Evolutionary conservation across 2,329 filamentous ascomycete species (phyloP).

Genomic region (Davidsoniella neocaledoniae): DNA sequence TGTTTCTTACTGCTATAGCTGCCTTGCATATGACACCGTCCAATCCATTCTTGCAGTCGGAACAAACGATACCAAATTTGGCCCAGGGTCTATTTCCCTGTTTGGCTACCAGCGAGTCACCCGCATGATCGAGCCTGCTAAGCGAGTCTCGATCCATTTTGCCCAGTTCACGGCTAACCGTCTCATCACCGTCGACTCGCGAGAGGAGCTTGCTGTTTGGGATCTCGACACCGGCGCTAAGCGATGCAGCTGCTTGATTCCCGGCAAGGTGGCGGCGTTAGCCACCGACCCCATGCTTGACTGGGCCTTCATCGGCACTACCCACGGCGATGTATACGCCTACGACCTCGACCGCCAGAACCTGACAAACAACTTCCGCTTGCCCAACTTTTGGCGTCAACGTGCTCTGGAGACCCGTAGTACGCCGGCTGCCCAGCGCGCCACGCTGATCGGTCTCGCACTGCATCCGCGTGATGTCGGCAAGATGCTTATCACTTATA

Average conservation of each 20-base stretch:
- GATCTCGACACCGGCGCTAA: constrained; percentile 55
- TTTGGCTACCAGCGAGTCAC: constrained; percentile 70
- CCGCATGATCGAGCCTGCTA: constrained; percentile 53
- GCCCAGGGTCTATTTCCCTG: constrained; percentile 74
- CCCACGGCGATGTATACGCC: constrained; percentile 72
- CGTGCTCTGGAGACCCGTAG: constrained; percentile 46
- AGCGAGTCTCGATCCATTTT: constrained; percentile 56
- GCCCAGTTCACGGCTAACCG: constrained; percentile 78
- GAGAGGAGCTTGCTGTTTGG: constrained; percentile 73
- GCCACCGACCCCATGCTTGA: constrained; percentile 81
- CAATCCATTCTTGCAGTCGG: constrained; percentile 88
- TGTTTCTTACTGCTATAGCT: constrained; percentile 38
- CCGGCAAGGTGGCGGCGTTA: constrained; percentile 57
- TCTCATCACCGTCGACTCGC: constrained; percentile 67
- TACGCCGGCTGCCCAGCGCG: constrained; percentile 16
- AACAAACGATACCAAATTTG: constrained; percentile 74
- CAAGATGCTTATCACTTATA: constrained; percentile 79
- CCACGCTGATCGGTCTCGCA: constrained; percentile 56
- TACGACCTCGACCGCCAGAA: constrained; percentile 78
- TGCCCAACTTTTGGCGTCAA: constrained; percentile 76
- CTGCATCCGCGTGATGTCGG: constrained; percentile 88
- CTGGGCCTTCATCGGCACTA: constrained; percentile 74
- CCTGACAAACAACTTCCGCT: constrained; percentile 52
- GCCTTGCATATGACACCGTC: constrained; percentile 78
- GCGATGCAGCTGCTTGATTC: constrained; percentile 54